Percentiles rank a stretch among this genome's conserved stretches.
phyloP scores from a whole-genome alignment of 805 yeast species.

The Kodamaea hsintzibuensis region DNA sequence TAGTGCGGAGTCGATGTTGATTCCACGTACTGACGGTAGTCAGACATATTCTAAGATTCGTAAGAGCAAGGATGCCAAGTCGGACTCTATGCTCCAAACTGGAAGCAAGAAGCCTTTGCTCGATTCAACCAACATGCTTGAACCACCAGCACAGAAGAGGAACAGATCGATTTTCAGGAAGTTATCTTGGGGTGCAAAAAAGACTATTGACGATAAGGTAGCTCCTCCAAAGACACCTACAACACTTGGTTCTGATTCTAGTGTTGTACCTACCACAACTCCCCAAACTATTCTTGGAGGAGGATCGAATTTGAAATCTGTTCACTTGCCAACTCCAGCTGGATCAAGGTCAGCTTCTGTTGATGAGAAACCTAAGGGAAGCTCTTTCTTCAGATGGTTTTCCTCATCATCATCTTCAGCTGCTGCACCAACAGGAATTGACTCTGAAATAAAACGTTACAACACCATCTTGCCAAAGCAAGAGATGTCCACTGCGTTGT shows the following conservation, averaged over 20 bases:
- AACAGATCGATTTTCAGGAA: conserved; percentile 49
- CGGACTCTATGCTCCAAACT: conserved; percentile 20
- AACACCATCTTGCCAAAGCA: conserved; percentile 44
- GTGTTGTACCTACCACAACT: not conserved
- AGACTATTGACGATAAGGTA: conserved; percentile 29
- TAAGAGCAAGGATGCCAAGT: conserved; percentile 17
- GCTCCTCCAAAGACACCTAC: conserved; percentile 1
- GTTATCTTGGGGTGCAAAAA: conserved; percentile 50
- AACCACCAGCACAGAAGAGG: conserved; percentile 24
- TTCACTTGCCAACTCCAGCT: conserved; percentile 34
- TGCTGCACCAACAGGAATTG: conserved; percentile 15
- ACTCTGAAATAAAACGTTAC: conserved; percentile 34
- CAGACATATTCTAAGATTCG: conserved; percentile 26
- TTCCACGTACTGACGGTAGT: conserved; percentile 23
- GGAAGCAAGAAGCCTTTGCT: conserved; percentile 31
- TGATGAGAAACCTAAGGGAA: conserved; percentile 26
- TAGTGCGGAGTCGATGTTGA: conserved; percentile 36
- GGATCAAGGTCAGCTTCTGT: conserved; percentile 28
- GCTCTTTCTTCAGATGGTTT: conserved; percentile 44
- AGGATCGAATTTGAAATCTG: conserved; percentile 16
- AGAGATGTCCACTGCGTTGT: conserved; percentile 66
- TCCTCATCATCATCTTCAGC: conserved; percentile 26
- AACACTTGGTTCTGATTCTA: not conserved
- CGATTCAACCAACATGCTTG: conserved; percentile 33
- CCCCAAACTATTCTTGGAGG: conserved; percentile 1